Base-by-base conservation (phyloP, 495 filamentous ascomycete species). In the Penicillium maclennaniae region DNA sequence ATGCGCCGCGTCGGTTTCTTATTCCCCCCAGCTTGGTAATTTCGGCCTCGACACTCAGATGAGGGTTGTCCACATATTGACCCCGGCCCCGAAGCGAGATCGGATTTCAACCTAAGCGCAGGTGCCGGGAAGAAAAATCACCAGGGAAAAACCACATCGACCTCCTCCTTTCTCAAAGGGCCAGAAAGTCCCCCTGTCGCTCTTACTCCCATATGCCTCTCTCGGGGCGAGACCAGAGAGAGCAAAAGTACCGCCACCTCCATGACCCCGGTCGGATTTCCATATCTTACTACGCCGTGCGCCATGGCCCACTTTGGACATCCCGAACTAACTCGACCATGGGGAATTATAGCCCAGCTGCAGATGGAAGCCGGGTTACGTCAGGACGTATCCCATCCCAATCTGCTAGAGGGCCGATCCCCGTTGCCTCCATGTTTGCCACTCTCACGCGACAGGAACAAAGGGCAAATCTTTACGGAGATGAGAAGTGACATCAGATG, bases 71-170 rank as follows among this genome's bases (percentile, higher is more conserved):
- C 20, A 12, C 10, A 12, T 10, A 12, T 40, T 31, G 31, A 37
- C 16, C 46, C 44, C 43, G 21, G n/a, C n/a, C 36, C 37, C 51
- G 19, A 12, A 34, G 10, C 31, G 9, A 34, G 16, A 19, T 23
- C 9, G 21, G 4, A 14, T 23, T 52, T 54, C 37, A 12, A 21
- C 26, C n/a, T 61, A 61, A 61, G 54, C 58, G 58, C 61, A 61
- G 58, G 47, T 49, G 59, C 54, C 61, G 61, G 51, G 42, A 17
- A 17, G 7, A 42, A 54, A 57, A 53, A 58, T 5, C 23, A 2
- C 23, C 23, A 23, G n/a, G n/a, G n/a, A n/a, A 23, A 23, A 23
- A 23, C n/a, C n/a, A 23, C 23, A 23, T 23, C 23, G 5, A 23
- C 23, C 23, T 2, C 23, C 23, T 5, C n/a, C n/a, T n/a, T n/a